Conservation (phyloP, 1,284 basidiomycete genomes). For the Pterula multifida region DNA sequence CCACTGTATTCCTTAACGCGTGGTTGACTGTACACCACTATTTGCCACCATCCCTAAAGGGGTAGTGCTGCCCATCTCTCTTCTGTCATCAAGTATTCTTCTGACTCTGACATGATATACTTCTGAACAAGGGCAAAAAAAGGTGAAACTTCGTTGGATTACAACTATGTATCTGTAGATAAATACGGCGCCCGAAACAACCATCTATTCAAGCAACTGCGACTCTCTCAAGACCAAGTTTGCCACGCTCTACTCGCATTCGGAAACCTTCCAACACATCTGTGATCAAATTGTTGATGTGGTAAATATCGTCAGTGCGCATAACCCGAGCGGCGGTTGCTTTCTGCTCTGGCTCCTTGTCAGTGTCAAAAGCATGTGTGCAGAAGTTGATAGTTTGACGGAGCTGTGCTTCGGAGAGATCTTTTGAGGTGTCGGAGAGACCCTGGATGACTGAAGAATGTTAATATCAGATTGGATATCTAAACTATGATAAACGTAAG, state of each 20-base stretch:
- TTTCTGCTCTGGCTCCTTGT: background rate
- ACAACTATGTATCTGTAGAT: too few relatives aligned
- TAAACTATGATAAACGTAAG: background rate
- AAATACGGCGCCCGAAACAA: too few relatives aligned
- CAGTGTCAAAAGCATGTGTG: background rate
- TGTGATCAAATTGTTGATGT: constrained; percentile 10
- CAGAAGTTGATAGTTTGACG: constrained; percentile 17
- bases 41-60: too few relatives aligned
- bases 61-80: too few relatives aligned
- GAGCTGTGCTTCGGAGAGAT: constrained; percentile 32
- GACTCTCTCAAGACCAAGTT: constrained; percentile 11
- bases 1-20: too few relatives aligned
- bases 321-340: constrained; percentile 7
- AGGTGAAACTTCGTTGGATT: too few relatives aligned
- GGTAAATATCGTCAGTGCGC: constrained; percentile 12
- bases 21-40: too few relatives aligned
- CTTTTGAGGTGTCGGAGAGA: constrained; percentile 28
- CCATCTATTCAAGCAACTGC: too few relatives aligned
- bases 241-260: constrained; percentile 8
- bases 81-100: too few relatives aligned
- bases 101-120: too few relatives aligned
- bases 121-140: too few relatives aligned
- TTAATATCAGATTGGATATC: background rate
- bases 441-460: constrained; percentile 31
- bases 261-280: constrained; percentile 9